Base-by-base conservation (phyloP, 2,329 filamentous ascomycete genomes). In the Fusarium pseudoanthophilum region DNA sequence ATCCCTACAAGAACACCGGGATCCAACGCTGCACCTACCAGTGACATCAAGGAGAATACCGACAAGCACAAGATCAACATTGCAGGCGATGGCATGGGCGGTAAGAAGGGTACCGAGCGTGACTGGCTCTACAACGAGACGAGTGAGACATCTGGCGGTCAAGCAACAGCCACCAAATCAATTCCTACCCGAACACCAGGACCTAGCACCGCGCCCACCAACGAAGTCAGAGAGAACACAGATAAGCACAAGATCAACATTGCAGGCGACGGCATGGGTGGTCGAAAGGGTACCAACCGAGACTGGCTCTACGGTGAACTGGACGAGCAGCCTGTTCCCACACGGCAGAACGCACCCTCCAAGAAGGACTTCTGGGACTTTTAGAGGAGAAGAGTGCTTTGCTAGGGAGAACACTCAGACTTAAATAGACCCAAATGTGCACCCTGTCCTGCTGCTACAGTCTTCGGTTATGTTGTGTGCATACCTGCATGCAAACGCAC, bases 241-340 rank as follows among this genome's bases (percentile, higher is more conserved):
- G 66, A 65, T 20, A 70, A 65, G 26, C 67, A 69, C 37, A 71
- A 67, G 64, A 84, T 85, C 42, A 83, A 81, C 45, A 88, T 88
- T 64, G 86, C 83, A 4, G 89, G 89, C 30, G 88, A 91, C 72
- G 91, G 91, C 62, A 92, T 92, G 90, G 91, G 90, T 52, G 88
- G 88, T 56, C 84, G 84, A 75, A 89, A 86, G 79, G 87, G 86
- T 48, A 82, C 85, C 58, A 83, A 86, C 59, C 83, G 87, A 64
- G 81, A 85, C 74, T 92, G 90, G 90, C 82, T 89, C 24, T 88
- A 90, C 36, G 71, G 86, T 46, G 86, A 85, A 20, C 84, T 87
- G 40, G 82, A 85, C 71, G 82, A 86, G 67, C 67, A 80, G 57
- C 76, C 79, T 45, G 79, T 81, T 57, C 72, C 80, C 15, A 79